Evolutionary conservation across 2,329 filamentous ascomycete genomes (phyloP).

Genomic region (Podosphaera fusca): DNA sequence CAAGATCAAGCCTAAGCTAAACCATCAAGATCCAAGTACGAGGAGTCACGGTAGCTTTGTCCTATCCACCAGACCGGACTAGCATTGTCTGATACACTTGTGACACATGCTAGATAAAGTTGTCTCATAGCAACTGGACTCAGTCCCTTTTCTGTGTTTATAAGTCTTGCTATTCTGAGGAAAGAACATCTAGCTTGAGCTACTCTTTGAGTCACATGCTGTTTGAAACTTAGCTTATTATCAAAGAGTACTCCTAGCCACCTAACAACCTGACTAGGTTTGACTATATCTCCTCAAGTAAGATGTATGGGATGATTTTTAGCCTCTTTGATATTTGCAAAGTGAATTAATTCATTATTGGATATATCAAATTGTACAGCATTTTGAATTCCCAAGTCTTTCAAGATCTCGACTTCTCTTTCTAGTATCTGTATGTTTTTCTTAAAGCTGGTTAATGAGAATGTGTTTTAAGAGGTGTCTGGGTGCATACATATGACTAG

Average conservation of each 20-base stretch:
- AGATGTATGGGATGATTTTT: neutral
- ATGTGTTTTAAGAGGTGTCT: too few relatives aligned
- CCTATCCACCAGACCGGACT: neutral
- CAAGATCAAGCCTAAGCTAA: too few relatives aligned
- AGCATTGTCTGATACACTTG: neutral
- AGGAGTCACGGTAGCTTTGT: neutral
- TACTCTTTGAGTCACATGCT: neutral
- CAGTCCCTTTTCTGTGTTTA: neutral
- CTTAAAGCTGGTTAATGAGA: neutral
- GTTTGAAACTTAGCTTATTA: neutral
- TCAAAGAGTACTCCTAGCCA: neutral
- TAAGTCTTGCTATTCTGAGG: neutral
- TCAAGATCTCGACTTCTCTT: neutral
- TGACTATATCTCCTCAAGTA: neutral
- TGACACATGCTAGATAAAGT: neutral
- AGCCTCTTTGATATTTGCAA: neutral
- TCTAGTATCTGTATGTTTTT: constrained; percentile 1
- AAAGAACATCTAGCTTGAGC: neutral
- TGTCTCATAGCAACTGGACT: neutral
- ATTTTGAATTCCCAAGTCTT: neutral
- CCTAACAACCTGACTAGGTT: neutral
- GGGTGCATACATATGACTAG: too few relatives aligned
- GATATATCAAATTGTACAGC: neutral
- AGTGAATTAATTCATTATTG: neutral
- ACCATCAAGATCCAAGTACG: too few relatives aligned